Base-by-base conservation (phyloP, 1,284 basidiomycete species). In the Tylopilus sp. region DNA sequence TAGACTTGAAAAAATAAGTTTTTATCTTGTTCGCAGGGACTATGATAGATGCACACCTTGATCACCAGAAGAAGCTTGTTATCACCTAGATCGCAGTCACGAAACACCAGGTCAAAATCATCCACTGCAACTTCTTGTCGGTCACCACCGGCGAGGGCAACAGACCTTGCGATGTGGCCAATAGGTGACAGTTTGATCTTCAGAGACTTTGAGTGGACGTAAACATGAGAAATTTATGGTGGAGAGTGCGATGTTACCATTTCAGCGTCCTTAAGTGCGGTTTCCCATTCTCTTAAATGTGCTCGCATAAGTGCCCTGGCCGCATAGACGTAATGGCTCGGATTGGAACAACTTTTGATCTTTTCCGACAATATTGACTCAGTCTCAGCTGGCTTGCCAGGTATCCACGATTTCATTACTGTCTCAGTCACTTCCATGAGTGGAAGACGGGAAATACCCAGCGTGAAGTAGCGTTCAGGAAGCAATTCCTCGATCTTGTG, bases 1-100 rank as follows among this genome's bases (percentile, higher is more conserved):
- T 22, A 9, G 41, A 44, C 41, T 44, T 22, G 41, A 22, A 22
- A 13, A 44, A 22, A 22, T 1, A 44, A 18, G 19, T 44, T 19
- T 44, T 44, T 9, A 44, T 3, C 10, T 10, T 3, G 18, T 22
- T 22, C 39, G 22, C 6, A 22, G 4, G 18, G 19, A 22, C 2
- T 22, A 44, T 22, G 6, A 22, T 9, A 10, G 19, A 22, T 6
- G 88, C 0, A 55, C 75, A 58, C 57, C 57, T 58, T 58, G 39
- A 58, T 33, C 12, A 33, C 57, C n/a, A 58, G 49, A 32, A 58
- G 44, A 58, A 58, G 44, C 44, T 19, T 44, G 12, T 4, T 18
- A n/a, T 33, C 29, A 15, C 22, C 7, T 32, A 18, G 22, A 10
- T 44, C 22, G 41, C 41, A 44, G 9, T 13, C 41, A 13, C 41